Percentiles rank a stretch among this genome's conserved stretches.
phyloP scores from a whole-genome alignment of 1,284 basidiomycete genomes.

The Trametes polyzona region DNA sequence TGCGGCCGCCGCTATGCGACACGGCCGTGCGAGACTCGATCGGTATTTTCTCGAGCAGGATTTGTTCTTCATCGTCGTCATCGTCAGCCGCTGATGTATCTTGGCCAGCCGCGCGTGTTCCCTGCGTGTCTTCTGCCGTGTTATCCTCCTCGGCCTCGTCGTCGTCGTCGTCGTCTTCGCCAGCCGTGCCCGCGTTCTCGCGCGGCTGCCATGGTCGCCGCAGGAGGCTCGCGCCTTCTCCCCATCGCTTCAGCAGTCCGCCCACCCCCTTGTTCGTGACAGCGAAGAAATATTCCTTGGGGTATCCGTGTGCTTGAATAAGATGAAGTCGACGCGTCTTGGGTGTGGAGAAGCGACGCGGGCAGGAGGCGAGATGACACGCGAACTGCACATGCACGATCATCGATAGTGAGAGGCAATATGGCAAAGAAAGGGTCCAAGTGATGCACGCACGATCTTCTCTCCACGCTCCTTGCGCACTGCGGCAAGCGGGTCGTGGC shows the following conservation, averaged over 20 bases:
- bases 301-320: constrained; percentile 81
- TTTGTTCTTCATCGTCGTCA: constrained; percentile 15
- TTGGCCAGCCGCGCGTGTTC: neutral
- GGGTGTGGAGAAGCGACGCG: constrained; percentile 70
- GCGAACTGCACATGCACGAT: constrained; percentile 61
- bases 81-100: neutral
- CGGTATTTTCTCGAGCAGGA: constrained; percentile 19
- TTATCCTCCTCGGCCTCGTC: constrained; percentile 15
- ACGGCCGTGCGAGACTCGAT: constrained; percentile 1
- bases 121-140: neutral
- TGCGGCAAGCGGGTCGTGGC: constrained; percentile 81
- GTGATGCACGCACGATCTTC: constrained; percentile 70
- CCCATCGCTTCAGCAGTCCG: constrained; percentile 73
- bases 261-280: constrained; percentile 89
- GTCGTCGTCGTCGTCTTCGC: constrained; percentile 36
- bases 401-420: neutral
- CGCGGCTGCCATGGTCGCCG: constrained; percentile 70
- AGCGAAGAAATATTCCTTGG: constrained; percentile 86
- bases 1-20: neutral
- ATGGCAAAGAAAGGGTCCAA: neutral
- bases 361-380: constrained; percentile 74
- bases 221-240: constrained; percentile 78
- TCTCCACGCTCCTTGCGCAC: constrained; percentile 81
- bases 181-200: constrained; percentile 16
- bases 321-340: constrained; percentile 82